Evolutionary conservation across 345 rosid genomes (phyloP).

Genomic region (Syzygium aqueum): DNA sequence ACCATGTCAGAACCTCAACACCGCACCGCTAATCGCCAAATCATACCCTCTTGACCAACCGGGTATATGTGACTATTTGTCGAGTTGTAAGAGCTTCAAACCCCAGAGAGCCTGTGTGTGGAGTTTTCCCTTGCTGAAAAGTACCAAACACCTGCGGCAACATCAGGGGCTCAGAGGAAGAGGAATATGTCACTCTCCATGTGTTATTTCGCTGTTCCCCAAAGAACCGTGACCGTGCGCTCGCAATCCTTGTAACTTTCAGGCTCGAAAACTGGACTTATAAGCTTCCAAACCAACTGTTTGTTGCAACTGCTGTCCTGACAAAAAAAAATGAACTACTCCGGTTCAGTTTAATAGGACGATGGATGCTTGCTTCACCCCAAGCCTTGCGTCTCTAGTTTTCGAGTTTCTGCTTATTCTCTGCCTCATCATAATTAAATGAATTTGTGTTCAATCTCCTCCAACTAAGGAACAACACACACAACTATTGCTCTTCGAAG

Average conservation of each 20-base stretch:
- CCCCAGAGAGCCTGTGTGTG: background rate
- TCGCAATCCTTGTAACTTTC: background rate
- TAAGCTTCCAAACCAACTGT: background rate
- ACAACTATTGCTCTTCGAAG: background rate
- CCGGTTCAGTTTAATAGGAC: background rate
- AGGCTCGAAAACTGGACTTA: background rate
- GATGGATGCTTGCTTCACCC: background rate
- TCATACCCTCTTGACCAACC: too few species aligned
- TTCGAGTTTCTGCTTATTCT: background rate
- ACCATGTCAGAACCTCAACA: background rate
- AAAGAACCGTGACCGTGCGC: background rate
- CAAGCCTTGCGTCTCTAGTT: background rate
- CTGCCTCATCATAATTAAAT: background rate
- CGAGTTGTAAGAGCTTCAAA: background rate
- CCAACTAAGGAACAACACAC: background rate
- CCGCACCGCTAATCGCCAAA: too few species aligned
- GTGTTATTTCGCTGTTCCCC: background rate
- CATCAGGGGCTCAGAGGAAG: background rate
- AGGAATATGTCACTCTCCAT: background rate
- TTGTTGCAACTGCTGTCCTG: too few species aligned
- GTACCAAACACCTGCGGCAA: background rate
- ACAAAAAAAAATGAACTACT: background rate
- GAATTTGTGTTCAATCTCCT: rapidly evolving
- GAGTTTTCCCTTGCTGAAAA: background rate
- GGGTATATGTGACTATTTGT: too few species aligned